Evolutionary conservation across 2,329 filamentous ascomycete species (phyloP).

Genomic region (Claviceps pusilla): DNA sequence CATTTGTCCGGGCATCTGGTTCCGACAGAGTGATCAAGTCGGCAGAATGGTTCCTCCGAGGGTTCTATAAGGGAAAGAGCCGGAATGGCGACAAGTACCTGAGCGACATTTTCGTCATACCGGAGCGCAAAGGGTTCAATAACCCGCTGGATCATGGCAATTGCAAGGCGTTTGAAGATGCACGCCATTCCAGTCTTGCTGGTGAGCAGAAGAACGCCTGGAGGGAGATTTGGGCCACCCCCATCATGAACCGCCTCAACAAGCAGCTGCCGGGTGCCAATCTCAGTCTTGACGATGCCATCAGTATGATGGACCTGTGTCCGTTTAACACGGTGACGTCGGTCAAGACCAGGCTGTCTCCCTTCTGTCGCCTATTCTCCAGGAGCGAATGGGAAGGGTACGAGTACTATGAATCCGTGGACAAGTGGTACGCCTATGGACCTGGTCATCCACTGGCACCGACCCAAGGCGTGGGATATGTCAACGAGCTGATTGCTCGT

Average conservation of each 20-base stretch:
- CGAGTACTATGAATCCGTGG: conserved; percentile 64
- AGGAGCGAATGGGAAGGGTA: conserved; percentile 60
- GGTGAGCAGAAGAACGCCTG: conserved; percentile 40
- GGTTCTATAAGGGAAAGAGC: conserved; percentile 43
- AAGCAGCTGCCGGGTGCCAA: conserved; percentile 51
- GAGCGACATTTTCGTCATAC: conserved; percentile 49
- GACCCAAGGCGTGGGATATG: conserved; percentile 75
- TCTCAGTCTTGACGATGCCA: conserved; percentile 44
- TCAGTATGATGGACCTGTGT: conserved; percentile 77
- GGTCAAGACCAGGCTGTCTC: conserved; percentile 34
- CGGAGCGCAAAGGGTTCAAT: conserved; percentile 52
- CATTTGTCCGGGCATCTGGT: conserved; percentile 58
- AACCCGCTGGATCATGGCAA: conserved; percentile 67
- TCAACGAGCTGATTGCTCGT: conserved; percentile 74
- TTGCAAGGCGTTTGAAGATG: conserved; percentile 56
- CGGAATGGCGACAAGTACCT: conserved; percentile 27
- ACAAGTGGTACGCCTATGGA: conserved; percentile 74
- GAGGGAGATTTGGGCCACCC: conserved; percentile 46
- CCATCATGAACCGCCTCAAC: conserved; percentile 58
- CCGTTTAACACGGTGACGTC: conserved; percentile 68
- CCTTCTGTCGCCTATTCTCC: conserved; percentile 65
- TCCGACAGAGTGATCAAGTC: conserved; percentile 60
- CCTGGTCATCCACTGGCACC: conserved; percentile 64
- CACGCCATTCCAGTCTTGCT: conserved; percentile 32
- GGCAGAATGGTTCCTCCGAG: conserved; percentile 59